Percentiles rank a stretch among this genome's conserved stretches.
These are phyloP conservation scores for Scutellaria baicalensis DNA, from an alignment of 257 asterid genomes.

Conservation along the genomic window DNA sequence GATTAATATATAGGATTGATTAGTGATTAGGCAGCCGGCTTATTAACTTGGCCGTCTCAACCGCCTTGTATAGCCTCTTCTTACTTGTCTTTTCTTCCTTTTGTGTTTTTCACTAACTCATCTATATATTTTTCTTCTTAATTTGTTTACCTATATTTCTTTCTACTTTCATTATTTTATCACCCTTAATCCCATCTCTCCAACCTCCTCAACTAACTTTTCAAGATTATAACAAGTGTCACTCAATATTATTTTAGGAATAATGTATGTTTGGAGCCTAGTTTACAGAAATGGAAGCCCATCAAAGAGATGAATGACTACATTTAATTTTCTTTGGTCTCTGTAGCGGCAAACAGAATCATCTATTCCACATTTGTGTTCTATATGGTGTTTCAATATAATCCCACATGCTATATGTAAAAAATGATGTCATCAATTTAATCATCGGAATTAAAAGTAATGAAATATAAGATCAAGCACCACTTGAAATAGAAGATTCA, in stretches of 20 bases:
- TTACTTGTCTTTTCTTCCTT: slow-evolving; percentile 33
- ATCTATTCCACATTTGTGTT: too few relatives aligned
- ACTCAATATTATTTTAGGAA: not conserved
- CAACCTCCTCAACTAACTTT: slow-evolving; percentile 34
- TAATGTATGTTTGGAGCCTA: slow-evolving; percentile 1
- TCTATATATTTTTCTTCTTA: slow-evolving; percentile 1
- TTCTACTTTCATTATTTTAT: not conserved
- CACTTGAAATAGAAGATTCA: too few relatives aligned
- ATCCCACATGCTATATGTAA: too few relatives aligned
- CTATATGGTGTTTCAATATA: too few relatives aligned
- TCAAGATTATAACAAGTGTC: not conserved
- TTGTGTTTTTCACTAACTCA: slow-evolving; percentile 27
- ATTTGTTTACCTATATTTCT: not conserved
- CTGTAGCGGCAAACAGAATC: too few relatives aligned
- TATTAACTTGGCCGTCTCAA: slow-evolving; percentile 42
- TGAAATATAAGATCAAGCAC: too few relatives aligned
- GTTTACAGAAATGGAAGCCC: not conserved
- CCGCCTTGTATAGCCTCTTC: slow-evolving; percentile 41
- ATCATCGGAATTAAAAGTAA: too few relatives aligned
- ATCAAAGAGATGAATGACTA: too few relatives aligned
- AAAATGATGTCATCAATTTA: too few relatives aligned
- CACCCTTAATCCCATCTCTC: slow-evolving; percentile 7
- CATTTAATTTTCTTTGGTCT: too few relatives aligned
- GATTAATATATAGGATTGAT: slow-evolving; percentile 45
- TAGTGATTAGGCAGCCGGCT: slow-evolving; percentile 42